Conservation (phyloP, 208 protist genomes). For the Phytomonas serpens region DNA sequence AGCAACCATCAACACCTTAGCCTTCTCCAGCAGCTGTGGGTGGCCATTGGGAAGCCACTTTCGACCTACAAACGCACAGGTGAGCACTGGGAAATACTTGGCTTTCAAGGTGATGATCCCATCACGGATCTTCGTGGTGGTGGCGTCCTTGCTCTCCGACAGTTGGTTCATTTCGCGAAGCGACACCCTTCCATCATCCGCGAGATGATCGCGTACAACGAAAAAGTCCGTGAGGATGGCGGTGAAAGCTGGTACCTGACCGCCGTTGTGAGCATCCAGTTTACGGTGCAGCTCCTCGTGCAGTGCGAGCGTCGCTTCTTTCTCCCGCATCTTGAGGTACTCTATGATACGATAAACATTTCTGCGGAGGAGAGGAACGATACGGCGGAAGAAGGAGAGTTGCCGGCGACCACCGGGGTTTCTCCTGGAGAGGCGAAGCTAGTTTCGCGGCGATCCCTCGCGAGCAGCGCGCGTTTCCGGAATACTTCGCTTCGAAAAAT, state of each 20-base stretch:
- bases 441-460: conserved; percentile 14
- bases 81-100: conserved; percentile 59
- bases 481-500: background rate
- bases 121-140: conserved; percentile 82
- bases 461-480: background rate
- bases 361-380: background rate
- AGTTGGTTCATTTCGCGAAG: conserved; percentile 79
- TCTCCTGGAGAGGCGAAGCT: conserved; percentile 11
- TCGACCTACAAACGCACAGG: conserved; percentile 29
- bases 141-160: conserved; percentile 66
- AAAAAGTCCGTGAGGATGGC: conserved; percentile 22
- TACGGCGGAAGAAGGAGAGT: background rate
- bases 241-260: conserved; percentile 67
- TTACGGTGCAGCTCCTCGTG: conserved; percentile 64
- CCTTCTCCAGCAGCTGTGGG: conserved; percentile 66
- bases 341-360: conserved; percentile 54
- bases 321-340: conserved; percentile 49
- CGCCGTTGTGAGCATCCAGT: conserved; percentile 81
- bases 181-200: conserved; percentile 35
- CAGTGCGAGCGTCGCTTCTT: conserved; percentile 45
- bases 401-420: conserved; percentile 10
- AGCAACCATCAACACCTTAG: conserved; percentile 37
- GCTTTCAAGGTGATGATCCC: conserved; percentile 87
- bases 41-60: conserved; percentile 29
- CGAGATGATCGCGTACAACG: conserved; percentile 76